phyloP scores from a whole-genome alignment of 768 basidiomycete genomes.

The Auricularia cornea region DNA sequence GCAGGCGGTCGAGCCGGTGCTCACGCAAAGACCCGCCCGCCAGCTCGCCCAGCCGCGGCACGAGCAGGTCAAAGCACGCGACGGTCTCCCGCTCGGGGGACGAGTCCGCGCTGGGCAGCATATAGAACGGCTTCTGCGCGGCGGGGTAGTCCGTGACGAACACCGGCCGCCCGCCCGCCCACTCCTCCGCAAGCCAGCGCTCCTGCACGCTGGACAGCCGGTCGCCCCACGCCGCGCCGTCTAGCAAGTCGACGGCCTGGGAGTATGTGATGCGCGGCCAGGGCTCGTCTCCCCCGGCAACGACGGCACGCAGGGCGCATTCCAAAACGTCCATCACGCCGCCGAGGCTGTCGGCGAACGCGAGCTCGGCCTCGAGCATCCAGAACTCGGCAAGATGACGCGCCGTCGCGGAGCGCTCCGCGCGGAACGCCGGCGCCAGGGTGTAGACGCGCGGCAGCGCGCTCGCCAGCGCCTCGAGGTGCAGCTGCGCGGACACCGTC shows the following conservation, averaged over 20 bases:
- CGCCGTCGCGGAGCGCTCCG: conserved; percentile 78
- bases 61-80: conserved; percentile 92
- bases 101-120: conserved; percentile 49
- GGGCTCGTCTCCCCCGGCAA: conserved; percentile 16
- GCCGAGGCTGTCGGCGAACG: conserved; percentile 40
- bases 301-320: conserved; percentile 37
- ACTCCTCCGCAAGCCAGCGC: conserved; percentile 69
- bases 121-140: conserved; percentile 88
- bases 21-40: conserved; percentile 82
- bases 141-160: conserved; percentile 90
- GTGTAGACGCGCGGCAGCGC: conserved; percentile 83
- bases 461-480: conserved; percentile 80
- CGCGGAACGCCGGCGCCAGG: conserved; percentile 88
- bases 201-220: conserved; percentile 87
- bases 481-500: conserved; percentile 93
- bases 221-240: conserved; percentile 57
- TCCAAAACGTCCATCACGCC: conserved; percentile 53
- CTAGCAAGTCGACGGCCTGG: conserved; percentile 57
- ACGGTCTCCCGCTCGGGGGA: conserved; percentile 38
- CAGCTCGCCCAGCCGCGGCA: conserved; percentile 83
- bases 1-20: conserved; percentile 19
- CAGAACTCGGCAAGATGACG: conserved; percentile 97
- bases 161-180: conserved; percentile 58
- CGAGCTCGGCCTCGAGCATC: conserved; percentile 98
- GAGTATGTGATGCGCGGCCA: conserved; percentile 79